Evolutionary conservation across 108 stramenopile genomes (phyloP).

Genomic region (Stephanodiscus triporus): DNA sequence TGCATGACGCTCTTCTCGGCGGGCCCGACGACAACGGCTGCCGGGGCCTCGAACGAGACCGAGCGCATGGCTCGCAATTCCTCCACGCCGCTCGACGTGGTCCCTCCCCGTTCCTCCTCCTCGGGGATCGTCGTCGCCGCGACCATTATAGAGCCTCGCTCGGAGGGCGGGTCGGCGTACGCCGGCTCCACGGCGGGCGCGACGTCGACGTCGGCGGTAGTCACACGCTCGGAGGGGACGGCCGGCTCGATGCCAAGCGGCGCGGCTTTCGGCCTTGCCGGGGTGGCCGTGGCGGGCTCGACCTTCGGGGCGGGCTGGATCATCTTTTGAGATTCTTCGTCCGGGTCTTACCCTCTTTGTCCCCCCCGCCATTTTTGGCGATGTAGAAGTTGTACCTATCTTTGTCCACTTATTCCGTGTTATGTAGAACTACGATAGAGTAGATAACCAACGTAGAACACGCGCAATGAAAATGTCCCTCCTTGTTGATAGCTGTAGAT

Average conservation of each 20-base stretch:
- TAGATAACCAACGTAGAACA: too few species aligned
- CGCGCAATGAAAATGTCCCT: too few species aligned
- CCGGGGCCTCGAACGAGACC: conserved; percentile 57
- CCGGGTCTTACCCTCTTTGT: too few species aligned
- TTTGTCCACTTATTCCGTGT: too few species aligned
- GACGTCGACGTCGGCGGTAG: conserved; percentile 27
- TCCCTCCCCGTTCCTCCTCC: too few species aligned
- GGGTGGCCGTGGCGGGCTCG: conserved; percentile 46
- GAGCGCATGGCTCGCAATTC: conserved; percentile 38
- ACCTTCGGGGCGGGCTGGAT: conserved; percentile 62
- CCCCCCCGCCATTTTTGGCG: too few species aligned
- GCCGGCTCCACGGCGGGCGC: conserved; percentile 44
- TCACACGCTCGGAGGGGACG: background rate
- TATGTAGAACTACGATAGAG: too few species aligned
- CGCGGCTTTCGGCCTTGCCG: conserved; percentile 18
- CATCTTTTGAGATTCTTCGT: too few species aligned
- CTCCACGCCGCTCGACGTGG: conserved; percentile 26
- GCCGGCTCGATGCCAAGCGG: conserved; percentile 40
- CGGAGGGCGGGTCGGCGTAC: conserved; percentile 18
- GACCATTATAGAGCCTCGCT: conserved; percentile 8
- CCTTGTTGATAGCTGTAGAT: too few species aligned
- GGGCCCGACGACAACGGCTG: conserved; percentile 56
- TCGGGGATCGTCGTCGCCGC: background rate
- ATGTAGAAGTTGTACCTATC: too few species aligned
- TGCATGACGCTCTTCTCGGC: conserved; percentile 51